Evolutionary conservation across 192 early-diverging fungal genomes (phyloP), one percentile per base, ranked within the genome.

Genomic region (Linnemannia zychae): DNA sequence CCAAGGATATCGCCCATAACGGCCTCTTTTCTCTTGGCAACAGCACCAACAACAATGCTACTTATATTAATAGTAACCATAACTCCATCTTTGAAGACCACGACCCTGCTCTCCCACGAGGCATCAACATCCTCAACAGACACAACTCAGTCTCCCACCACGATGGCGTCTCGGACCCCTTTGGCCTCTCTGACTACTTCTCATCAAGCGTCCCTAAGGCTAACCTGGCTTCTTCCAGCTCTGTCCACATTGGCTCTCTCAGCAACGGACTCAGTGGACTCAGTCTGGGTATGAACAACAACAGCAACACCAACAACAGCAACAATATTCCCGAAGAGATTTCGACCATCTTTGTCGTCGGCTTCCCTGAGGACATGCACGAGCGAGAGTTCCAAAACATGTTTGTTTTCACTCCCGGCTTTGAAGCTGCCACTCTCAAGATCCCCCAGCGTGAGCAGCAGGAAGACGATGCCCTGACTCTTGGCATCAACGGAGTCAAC

Each of bases 301-400:
- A 74, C 65, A 69, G 48, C 31, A 63, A 22, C 65, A 47, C n/a
- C 33, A 72, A n/a, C 48, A 82, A 74, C 65, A 69, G 48, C 31
- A 63, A 22, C 65, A 47, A 34, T 38, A 36, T 36, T 33, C 22
- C 72, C 65, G 97, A 99, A 77, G 99, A 99, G 72, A 98, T 99
- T 78, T 97, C 97, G 33, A 99, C 99, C 81, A 99, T 99, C 79
- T 99, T 99, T 92, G 97, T 99, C 18, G 98, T 99, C 57, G 99
- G 99, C 7, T 99, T 99, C 79, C 99, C 99, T 28, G 97, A 99
- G 31, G 99, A 99, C 88, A 98, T 99, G 96, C 94, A 93, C 84
- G 99, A 99, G 88, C 91, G 99, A 57, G 99, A 99, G 88, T 99
- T 99, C 81, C 98, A 98, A 82, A 99, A 98, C 89, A 99, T 99